Evolutionary conservation across 345 rosid genomes (phyloP).

Genomic region (Populus tremula): DNA sequence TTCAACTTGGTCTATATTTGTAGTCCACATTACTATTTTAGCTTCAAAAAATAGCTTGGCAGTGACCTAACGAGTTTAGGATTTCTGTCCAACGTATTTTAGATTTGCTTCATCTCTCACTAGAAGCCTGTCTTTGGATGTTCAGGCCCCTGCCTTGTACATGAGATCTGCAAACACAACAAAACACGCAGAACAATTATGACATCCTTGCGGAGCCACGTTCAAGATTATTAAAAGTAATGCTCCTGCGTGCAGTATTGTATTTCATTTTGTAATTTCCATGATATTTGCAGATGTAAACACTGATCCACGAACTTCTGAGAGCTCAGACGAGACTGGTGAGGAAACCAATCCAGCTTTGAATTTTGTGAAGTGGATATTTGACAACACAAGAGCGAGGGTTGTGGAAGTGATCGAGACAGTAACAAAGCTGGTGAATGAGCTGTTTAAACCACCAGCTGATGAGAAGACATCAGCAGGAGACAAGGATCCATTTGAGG

Average conservation of each 20-base stretch:
- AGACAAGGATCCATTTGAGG: conserved; percentile 40
- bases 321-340: conserved; percentile 37
- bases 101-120: background rate
- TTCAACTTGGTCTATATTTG: background rate
- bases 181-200: background rate
- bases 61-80: background rate
- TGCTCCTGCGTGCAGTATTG: background rate
- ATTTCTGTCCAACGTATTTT: background rate
- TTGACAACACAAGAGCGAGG: conserved; percentile 45
- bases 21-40: background rate
- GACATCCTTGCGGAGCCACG: background rate
- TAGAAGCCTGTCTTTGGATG: background rate
- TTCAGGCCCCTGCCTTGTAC: background rate
- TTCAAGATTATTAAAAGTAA: background rate
- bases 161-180: background rate
- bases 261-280: background rate
- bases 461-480: conserved; percentile 26
- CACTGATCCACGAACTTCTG: conserved; percentile 23
- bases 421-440: conserved; percentile 43
- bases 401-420: conserved; percentile 47
- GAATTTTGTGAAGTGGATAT: conserved; percentile 45
- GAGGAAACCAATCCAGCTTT: conserved; percentile 37
- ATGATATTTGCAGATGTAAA: conserved; percentile 33
- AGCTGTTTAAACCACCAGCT: conserved; percentile 41
- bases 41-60: background rate